A percentile compares a stretch with the other conserved stretches of the same genome.
phyloP scores from a whole-genome alignment of 768 basidiomycete genomes.

The Termitomyces eurrhizus region DNA sequence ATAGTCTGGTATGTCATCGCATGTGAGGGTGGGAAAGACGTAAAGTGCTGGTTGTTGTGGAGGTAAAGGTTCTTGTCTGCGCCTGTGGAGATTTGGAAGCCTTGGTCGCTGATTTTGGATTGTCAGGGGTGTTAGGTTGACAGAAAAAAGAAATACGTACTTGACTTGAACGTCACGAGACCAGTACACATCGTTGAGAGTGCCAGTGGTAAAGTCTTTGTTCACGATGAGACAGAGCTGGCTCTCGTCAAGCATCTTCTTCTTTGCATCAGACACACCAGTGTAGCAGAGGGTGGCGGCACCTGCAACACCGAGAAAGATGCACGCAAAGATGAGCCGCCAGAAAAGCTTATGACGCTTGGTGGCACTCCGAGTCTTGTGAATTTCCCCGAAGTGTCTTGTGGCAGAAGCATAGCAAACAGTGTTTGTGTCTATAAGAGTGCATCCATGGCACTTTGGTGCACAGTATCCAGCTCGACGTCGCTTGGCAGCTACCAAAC shows the following conservation, averaged over 20 bases:
- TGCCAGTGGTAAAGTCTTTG: conserved; percentile 56
- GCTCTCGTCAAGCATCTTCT: conserved; percentile 35
- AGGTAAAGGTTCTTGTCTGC: conserved; percentile 63
- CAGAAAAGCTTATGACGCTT: conserved; percentile 25
- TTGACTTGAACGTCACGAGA: conserved; percentile 66
- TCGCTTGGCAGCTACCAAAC: conserved; percentile 13
- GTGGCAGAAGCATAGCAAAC: conserved; percentile 54
- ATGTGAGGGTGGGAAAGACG: conserved; percentile 77
- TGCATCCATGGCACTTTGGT: conserved; percentile 32
- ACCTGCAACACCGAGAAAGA: conserved; percentile 50
- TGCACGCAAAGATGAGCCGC: conserved; percentile 48
- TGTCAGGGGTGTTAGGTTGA: no score
- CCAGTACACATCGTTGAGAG: conserved; percentile 53
- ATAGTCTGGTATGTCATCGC: conserved; percentile 48
- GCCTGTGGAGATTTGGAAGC: conserved; percentile 77
- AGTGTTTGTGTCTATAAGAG: conserved; percentile 59
- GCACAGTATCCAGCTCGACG: conserved; percentile 10
- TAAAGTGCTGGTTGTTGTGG: conserved; percentile 66
- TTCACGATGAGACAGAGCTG: conserved; percentile 60
- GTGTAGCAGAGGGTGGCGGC: conserved; percentile 54
- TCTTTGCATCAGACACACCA: conserved; percentile 40
- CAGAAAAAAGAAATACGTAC: conserved; percentile 28
- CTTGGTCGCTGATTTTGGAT: conserved; percentile 44
- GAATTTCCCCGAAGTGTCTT: conserved; percentile 34
- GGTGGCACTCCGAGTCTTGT: conserved; percentile 48